Evolutionary conservation across 441 rosid species (phyloP).

Genomic region (Kokia cookei): DNA sequence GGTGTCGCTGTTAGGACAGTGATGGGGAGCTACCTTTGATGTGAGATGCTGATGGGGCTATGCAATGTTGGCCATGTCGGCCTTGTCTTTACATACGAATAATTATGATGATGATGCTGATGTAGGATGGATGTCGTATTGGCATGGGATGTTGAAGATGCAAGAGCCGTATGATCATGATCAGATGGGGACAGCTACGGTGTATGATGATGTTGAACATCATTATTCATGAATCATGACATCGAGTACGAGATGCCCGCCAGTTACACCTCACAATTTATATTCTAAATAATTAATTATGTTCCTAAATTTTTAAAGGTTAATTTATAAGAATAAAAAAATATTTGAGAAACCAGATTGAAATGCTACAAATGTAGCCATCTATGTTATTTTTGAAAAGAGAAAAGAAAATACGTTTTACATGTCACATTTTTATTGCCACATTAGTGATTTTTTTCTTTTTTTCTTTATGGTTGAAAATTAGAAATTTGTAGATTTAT

Average conservation of each 20-base stretch:
- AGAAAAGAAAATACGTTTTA: too few species aligned
- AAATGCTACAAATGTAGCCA: too few species aligned
- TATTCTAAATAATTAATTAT: too few species aligned
- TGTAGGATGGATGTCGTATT: neutral
- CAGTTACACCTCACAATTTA: neutral
- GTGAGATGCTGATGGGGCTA: neutral
- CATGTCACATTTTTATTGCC: too few species aligned
- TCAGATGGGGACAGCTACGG: neutral
- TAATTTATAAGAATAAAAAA: too few species aligned
- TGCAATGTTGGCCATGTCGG: conserved; percentile 1
- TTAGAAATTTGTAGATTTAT: too few species aligned
- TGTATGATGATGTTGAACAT: neutral
- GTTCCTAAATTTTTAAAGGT: too few species aligned
- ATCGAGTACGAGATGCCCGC: neutral
- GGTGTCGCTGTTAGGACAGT: neutral
- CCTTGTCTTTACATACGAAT: neutral
- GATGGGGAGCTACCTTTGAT: neutral
- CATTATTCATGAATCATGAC: neutral
- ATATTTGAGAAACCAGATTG: too few species aligned
- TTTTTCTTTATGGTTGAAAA: too few species aligned
- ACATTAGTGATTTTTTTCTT: too few species aligned
- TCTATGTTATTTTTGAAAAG: too few species aligned
- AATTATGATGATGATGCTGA: neutral
- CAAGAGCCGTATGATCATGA: neutral
- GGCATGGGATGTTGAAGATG: neutral